phyloP scores from a whole-genome alignment of 2,329 filamentous ascomycete species.

The Aspergillus clavatus region DNA sequence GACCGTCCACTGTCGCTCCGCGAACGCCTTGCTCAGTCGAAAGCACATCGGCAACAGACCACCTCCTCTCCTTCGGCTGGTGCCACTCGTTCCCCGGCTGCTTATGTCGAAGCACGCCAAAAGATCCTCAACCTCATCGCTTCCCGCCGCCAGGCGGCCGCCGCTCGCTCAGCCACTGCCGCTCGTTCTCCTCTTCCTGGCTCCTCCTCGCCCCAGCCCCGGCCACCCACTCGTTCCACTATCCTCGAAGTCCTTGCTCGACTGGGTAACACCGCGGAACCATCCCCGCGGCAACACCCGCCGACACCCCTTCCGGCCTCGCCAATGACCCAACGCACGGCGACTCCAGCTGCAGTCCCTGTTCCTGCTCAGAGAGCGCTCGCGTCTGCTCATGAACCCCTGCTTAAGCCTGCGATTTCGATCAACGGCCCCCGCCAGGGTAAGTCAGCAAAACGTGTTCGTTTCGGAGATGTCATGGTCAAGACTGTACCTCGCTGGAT shows the following conservation, averaged over 20 bases:
- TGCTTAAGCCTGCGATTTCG: conserved; percentile 13
- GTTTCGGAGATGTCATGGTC: conserved; percentile 22
- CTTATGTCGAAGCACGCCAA: no score
- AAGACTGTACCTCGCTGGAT: conserved; percentile 26
- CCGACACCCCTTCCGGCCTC: conserved; percentile 2
- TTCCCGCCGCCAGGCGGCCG: no score
- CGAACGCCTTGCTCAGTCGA: not conserved
- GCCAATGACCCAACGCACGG: not conserved
- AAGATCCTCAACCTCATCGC: no score
- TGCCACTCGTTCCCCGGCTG: not conserved
- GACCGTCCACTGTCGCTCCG: not conserved
- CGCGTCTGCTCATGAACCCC: conserved; percentile 7
- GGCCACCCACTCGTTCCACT: not conserved
- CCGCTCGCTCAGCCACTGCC: not conserved
- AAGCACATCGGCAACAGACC: not conserved
- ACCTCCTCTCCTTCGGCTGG: not conserved
- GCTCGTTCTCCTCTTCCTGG: no score
- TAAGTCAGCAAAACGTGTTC: conserved; percentile 19
- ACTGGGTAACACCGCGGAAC: conserved; percentile 1
- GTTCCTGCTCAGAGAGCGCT: conserved; percentile 10
- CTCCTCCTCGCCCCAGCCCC: not conserved
- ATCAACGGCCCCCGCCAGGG: conserved; percentile 8
- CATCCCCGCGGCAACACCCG: conserved; percentile 8
- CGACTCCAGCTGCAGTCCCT: conserved; percentile 3
- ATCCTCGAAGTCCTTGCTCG: not conserved